Percentiles rank a stretch among this genome's conserved stretches.
Conservation (phyloP, 176 grass and related monocot species). For the Oryza meridionalis region DNA sequence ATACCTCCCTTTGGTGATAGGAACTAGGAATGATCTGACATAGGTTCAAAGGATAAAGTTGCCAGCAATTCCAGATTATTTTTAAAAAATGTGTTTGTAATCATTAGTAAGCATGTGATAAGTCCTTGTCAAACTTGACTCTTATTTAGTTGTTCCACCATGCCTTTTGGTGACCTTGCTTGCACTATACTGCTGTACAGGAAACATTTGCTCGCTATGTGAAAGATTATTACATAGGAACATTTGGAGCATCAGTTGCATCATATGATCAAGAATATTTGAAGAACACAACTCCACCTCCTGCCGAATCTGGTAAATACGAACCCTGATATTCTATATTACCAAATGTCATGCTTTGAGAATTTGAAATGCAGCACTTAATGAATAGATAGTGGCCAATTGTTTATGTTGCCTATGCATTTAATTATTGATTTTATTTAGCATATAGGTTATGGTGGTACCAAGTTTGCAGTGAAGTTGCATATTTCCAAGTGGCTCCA, state of each 20-base stretch:
- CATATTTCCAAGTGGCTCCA: slow-evolving; percentile 95
- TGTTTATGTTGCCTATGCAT: slow-evolving; percentile 24
- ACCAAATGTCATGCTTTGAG: slow-evolving; percentile 20
- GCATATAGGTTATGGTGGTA: slow-evolving; percentile 91
- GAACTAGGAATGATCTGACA: neutral
- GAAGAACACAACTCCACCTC: slow-evolving; percentile 87
- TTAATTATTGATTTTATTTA: slow-evolving; percentile 48
- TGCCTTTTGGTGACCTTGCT: slow-evolving; percentile 12
- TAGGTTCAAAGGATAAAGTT: neutral
- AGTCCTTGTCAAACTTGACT: slow-evolving; percentile 15
- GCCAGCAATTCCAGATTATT: neutral
- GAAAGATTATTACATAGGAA: slow-evolving; percentile 82
- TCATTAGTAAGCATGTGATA: neutral
- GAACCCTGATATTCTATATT: slow-evolving; percentile 18
- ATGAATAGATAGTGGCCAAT: slow-evolving; percentile 3
- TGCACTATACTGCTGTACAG: slow-evolving; percentile 50
- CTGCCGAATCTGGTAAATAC: slow-evolving; percentile 68
- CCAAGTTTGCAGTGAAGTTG: slow-evolving; percentile 98
- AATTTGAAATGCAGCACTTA: neutral
- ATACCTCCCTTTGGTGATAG: neutral
- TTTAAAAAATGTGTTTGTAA: neutral
- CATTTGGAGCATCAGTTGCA: slow-evolving; percentile 63
- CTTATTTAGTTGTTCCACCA: slow-evolving; percentile 2
- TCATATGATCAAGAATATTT: slow-evolving; percentile 88
- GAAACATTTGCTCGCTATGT: slow-evolving; percentile 79